A percentile compares a stretch with the other conserved stretches of the same genome.
phyloP scores from a whole-genome alignment of 345 rosid genomes.

The Moringa oleifera region DNA sequence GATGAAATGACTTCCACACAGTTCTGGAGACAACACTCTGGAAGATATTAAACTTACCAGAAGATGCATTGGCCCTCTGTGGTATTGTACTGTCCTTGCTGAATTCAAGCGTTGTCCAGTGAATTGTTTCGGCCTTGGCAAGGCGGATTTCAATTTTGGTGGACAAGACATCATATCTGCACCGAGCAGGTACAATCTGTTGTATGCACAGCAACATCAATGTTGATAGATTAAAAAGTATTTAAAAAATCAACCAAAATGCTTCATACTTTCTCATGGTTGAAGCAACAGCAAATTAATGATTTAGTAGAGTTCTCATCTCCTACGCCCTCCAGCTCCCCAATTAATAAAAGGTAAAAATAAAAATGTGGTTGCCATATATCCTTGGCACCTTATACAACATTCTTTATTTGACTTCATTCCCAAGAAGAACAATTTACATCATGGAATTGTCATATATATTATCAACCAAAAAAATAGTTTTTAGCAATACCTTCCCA shows the following conservation, averaged over 20 bases:
- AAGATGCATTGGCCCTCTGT: slow-evolving; percentile 29
- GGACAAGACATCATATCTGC: slow-evolving; percentile 60
- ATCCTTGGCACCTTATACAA: not conserved
- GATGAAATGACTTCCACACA: not conserved
- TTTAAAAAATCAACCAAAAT: not conserved
- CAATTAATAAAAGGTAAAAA: too few species aligned
- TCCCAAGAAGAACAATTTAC: too few species aligned
- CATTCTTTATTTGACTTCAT: not conserved
- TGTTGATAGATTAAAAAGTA: not conserved
- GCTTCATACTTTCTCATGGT: too few species aligned
- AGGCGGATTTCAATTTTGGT: slow-evolving; percentile 87
- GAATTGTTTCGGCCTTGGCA: slow-evolving; percentile 66
- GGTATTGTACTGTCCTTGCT: slow-evolving; percentile 36
- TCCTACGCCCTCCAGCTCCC: too few species aligned
- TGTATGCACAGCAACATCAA: not conserved
- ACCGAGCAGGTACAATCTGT: slow-evolving; percentile 72
- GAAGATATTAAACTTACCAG: slow-evolving; percentile 25
- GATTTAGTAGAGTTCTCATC: not conserved
- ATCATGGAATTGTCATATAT: not conserved
- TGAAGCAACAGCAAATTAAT: not conserved
- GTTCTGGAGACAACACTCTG: not conserved
- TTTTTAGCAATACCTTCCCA: slow-evolving; percentile 58
- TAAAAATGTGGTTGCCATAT: not conserved
- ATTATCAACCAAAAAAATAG: not conserved
- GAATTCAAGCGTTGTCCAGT: slow-evolving; percentile 84